Evolutionary conservation across 2,329 filamentous ascomycete species (phyloP).

Genomic region (Grosmannia clavigera): DNA sequence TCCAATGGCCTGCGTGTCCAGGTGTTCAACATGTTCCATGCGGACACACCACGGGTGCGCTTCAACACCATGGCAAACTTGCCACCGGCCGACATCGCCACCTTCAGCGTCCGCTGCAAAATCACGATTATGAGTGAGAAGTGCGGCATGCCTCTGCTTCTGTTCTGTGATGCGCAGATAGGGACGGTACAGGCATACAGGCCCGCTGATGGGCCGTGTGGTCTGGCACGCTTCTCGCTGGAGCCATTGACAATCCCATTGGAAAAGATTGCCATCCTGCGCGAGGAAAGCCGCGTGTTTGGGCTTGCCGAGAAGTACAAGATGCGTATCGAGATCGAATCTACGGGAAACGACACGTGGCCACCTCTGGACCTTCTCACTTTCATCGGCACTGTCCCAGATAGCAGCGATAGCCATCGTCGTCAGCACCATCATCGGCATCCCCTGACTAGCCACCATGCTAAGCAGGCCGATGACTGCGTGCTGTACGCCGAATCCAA

Average conservation of each 20-base stretch:
- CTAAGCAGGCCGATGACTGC: slow-evolving; percentile 7
- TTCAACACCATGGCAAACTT: slow-evolving; percentile 22
- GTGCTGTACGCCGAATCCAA: slow-evolving; percentile 28
- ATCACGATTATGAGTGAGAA: slow-evolving; percentile 26
- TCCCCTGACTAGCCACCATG: background rate
- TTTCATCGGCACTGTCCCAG: background rate
- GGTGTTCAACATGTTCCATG: slow-evolving; percentile 39
- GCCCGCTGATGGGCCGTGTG: slow-evolving; percentile 31
- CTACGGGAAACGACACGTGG: slow-evolving; percentile 36
- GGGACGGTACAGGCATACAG: slow-evolving; percentile 40
- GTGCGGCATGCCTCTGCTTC: slow-evolving; percentile 25
- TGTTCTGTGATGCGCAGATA: slow-evolving; percentile 42
- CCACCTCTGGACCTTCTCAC: slow-evolving; percentile 33
- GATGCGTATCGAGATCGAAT: slow-evolving; percentile 39
- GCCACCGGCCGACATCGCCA: slow-evolving; percentile 22
- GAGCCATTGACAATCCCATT: slow-evolving; percentile 40
- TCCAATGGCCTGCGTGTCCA: slow-evolving; percentile 34
- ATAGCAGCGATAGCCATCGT: background rate
- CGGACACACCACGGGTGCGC: slow-evolving; percentile 29
- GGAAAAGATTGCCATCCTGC: slow-evolving; percentile 36
- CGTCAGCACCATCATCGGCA: slow-evolving; percentile 18
- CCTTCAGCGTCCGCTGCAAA: slow-evolving; percentile 29
- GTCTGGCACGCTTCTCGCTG: slow-evolving; percentile 35
- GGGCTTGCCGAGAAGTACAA: slow-evolving; percentile 37
- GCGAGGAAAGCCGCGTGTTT: slow-evolving; percentile 32